These are phyloP conservation scores for Cylindrotheca closterium DNA, from an alignment of 108 stramenopile species.

Conservation along the genomic window DNA sequence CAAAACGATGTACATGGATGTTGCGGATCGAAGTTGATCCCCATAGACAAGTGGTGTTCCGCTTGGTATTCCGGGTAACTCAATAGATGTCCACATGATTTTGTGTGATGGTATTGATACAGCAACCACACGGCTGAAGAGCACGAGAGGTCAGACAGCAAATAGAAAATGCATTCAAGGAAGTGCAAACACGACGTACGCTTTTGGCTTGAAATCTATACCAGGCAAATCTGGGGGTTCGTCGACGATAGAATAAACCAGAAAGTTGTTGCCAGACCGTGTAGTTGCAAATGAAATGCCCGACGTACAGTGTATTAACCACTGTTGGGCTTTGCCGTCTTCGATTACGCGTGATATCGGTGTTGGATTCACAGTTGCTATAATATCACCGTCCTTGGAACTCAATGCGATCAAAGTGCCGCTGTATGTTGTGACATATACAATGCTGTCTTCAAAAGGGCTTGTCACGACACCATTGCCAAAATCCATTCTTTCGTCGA, in stretches of 20 bases:
- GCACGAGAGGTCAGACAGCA: background rate
- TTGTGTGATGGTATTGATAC: conserved; percentile 27
- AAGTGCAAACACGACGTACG: background rate
- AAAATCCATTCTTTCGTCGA: conserved; percentile 5
- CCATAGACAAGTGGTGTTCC: conserved; percentile 25
- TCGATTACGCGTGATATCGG: conserved; percentile 5
- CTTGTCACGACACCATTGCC: conserved; percentile 12
- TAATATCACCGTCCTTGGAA: conserved; percentile 6
- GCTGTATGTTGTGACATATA: conserved; percentile 14
- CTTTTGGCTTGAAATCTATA: background rate
- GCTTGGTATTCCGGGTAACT: conserved; percentile 13
- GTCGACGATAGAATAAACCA: conserved; percentile 26
- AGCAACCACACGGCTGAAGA: conserved; percentile 21
- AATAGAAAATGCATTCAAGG: conserved; percentile 1
- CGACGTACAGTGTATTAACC: conserved; percentile 12
- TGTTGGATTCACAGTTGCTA: conserved; percentile 5
- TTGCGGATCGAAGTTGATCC: background rate
- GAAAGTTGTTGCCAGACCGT: conserved; percentile 5
- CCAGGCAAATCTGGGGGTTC: conserved; percentile 4
- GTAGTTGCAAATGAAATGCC: conserved; percentile 22
- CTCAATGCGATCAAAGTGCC: conserved; percentile 16
- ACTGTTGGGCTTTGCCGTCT: conserved; percentile 1
- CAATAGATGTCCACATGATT: conserved; percentile 22
- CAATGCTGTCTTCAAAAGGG: conserved; percentile 18
- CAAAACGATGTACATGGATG: conserved; percentile 13